Percentiles rank a stretch among this genome's conserved stretches.
phyloP scores from a whole-genome alignment of 192 early-diverging fungal species.

The Dimargaris verticillata region DNA sequence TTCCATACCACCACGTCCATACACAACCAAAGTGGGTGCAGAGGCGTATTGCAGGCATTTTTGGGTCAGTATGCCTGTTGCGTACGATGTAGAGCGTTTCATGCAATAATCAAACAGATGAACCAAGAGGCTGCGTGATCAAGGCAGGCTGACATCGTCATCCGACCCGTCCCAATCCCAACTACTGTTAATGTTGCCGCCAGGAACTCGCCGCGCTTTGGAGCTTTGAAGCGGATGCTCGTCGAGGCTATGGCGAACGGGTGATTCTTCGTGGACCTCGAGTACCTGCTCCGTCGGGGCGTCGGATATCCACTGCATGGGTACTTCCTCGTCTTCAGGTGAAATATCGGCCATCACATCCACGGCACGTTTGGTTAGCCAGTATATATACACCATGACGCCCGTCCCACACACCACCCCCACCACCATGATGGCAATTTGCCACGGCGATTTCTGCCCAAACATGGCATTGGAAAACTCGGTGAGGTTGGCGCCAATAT shows the following conservation, averaged over 20 bases:
- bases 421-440: slow-evolving; percentile 2
- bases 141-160: no score
- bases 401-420: not conserved
- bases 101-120: no score
- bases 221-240: not conserved
- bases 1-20: no score
- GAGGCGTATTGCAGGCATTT: no score
- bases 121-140: no score
- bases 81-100: no score
- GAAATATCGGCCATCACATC: slow-evolving; percentile 5
- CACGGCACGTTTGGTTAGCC: not conserved
- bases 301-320: no score
- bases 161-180: slow-evolving; percentile 1
- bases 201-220: not conserved
- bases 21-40: no score
- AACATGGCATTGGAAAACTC: slow-evolving; percentile 2
- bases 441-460: not conserved
- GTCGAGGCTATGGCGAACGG: not conserved
- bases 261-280: not conserved
- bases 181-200: not conserved
- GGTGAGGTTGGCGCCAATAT: slow-evolving; percentile 32
- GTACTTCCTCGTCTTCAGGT: no score
- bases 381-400: slow-evolving; percentile 8
- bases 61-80: no score
- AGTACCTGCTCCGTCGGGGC: no score